These are phyloP conservation scores for Capsella rubella DNA, from an alignment of 441 rosid genomes.

Conservation along the genomic window DNA sequence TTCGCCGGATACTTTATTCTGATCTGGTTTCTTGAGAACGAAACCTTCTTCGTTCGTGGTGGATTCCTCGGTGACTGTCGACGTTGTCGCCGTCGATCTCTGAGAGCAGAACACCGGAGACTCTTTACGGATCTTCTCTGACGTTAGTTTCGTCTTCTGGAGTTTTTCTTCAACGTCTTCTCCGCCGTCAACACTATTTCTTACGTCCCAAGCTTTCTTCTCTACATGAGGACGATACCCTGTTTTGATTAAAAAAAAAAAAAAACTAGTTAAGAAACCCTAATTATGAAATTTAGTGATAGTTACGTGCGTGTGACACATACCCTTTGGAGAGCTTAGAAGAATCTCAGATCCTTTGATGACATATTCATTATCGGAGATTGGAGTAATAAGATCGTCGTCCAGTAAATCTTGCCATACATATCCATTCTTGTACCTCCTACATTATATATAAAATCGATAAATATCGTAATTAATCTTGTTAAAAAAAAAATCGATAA, in stretches of 20 bases:
- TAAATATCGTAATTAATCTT: background rate
- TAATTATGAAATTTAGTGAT: background rate
- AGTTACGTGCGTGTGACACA: background rate
- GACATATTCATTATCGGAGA: slow-evolving; percentile 74
- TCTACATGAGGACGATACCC: slow-evolving; percentile 20
- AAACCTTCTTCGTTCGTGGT: slow-evolving; percentile 43
- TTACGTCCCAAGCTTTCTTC: slow-evolving; percentile 26
- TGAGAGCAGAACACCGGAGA: slow-evolving; percentile 51
- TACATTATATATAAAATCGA: slow-evolving; percentile 17
- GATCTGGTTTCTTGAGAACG: slow-evolving; percentile 22
- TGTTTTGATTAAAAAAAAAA: slow-evolving; percentile 1
- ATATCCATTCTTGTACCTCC: slow-evolving; percentile 71
- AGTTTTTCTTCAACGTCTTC: slow-evolving; percentile 20
- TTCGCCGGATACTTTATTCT: slow-evolving; percentile 6
- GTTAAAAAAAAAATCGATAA: no score
- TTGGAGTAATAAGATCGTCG: slow-evolving; percentile 76
- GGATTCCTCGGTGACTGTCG: slow-evolving; percentile 56
- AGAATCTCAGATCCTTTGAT: slow-evolving; percentile 72
- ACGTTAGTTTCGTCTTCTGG: slow-evolving; percentile 13
- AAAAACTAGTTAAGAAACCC: slow-evolving; percentile 11
- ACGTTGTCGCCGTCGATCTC: slow-evolving; percentile 44
- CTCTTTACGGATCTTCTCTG: slow-evolving; percentile 41
- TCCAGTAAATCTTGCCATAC: slow-evolving; percentile 84
- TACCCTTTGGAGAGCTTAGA: slow-evolving; percentile 43
- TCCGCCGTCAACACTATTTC: slow-evolving; percentile 19